Evolutionary conservation across 2,329 filamentous ascomycete species (phyloP), one percentile per base, ranked within the genome.

Genomic region (Ambrosiella cleistominuta): DNA sequence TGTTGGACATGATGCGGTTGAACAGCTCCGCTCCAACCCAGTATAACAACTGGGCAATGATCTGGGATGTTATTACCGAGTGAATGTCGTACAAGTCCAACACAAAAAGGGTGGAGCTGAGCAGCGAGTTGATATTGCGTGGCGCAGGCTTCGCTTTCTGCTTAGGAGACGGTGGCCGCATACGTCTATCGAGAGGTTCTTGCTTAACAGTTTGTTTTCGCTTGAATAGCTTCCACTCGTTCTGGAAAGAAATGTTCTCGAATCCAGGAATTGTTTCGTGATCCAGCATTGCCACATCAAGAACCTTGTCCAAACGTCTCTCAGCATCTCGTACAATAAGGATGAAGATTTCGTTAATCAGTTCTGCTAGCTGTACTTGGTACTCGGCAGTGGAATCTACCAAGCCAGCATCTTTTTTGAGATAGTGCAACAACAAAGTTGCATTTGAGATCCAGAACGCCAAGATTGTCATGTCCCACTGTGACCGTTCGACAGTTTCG

Each of bases 401-500:
- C 15, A 97, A 72, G 0, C 88, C 90, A 5, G 79, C 73, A 65
- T 98, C 93, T 70, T 98, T 98, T 68, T 95, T 96, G 57, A 98
- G 75, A 67, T 98, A 98, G 69, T 98, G 91, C 57, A 97, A 74
- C n/a, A 98, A 73, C 44, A 98, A 73, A 0, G 93, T 98, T 7
- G 88, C 89, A 68, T 98, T 98, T 1, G 93, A 97, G 66, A 96
- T 89, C 93, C 93, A 98, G 67, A 98, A 98, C 1, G 93, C 93
- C 42, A 98, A 75, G 63, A 98, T 95, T 0, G 93, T 98, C 93
- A 98, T 98, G 67, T 98, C 93, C 93, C 93, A 97, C 67, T 98
- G 93, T 66, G 91, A 83, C 61, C 80, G 80, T 70, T 97, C 93
- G n/a, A 98, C 89, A 37, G 96, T 88, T 60, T 89, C 85, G 67